Evolutionary conservation across 2,329 filamentous ascomycete species (phyloP).

Genomic region (Ampelomyces quisqualis): DNA sequence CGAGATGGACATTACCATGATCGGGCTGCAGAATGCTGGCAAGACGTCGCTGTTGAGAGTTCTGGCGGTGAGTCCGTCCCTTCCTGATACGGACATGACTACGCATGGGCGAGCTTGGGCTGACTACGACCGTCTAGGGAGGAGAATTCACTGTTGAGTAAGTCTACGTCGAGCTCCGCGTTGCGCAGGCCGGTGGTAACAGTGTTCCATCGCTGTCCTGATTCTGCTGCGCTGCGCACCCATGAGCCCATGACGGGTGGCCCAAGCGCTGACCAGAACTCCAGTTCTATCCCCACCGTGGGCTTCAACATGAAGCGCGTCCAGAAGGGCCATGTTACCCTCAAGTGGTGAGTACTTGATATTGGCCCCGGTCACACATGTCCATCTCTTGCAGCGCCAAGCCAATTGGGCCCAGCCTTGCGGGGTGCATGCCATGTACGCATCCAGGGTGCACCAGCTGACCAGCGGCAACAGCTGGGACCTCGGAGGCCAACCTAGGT

Average conservation of each 20-base stretch:
- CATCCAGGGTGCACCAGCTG: constrained; percentile 35
- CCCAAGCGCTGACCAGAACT: constrained; percentile 44
- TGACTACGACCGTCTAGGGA: constrained; percentile 62
- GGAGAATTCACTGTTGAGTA: constrained; percentile 99
- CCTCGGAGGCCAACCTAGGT: constrained; percentile 92
- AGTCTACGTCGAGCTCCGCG: constrained; percentile 48
- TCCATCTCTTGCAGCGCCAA: constrained; percentile 42
- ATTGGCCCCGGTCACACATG: constrained; percentile 38
- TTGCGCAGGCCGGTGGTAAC: constrained; percentile 29
- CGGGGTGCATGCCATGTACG: constrained; percentile 34
- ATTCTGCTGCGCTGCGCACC: constrained; percentile 34
- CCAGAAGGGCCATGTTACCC: constrained; percentile 94
- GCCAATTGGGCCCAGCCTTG: constrained; percentile 33
- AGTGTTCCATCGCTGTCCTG: constrained; percentile 29
- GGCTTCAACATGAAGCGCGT: constrained; percentile 99
- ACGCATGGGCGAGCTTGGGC: constrained; percentile 28
- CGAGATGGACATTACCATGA: constrained; percentile 99
- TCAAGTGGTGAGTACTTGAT: constrained; percentile 72
- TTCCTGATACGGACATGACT: constrained; percentile 36
- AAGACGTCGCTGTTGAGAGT: constrained; percentile 95
- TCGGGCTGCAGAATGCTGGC: constrained; percentile 95
- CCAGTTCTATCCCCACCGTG: constrained; percentile 94
- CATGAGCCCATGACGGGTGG: constrained; percentile 26
- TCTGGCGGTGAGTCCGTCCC: constrained; percentile 77
- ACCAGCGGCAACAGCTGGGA: constrained; percentile 69